A percentile compares a stretch with the other conserved stretches of the same genome.
These are phyloP conservation scores for Emericellopsis cladophorae DNA, from an alignment of 2,329 filamentous ascomycete species.

Conservation along the genomic window DNA sequence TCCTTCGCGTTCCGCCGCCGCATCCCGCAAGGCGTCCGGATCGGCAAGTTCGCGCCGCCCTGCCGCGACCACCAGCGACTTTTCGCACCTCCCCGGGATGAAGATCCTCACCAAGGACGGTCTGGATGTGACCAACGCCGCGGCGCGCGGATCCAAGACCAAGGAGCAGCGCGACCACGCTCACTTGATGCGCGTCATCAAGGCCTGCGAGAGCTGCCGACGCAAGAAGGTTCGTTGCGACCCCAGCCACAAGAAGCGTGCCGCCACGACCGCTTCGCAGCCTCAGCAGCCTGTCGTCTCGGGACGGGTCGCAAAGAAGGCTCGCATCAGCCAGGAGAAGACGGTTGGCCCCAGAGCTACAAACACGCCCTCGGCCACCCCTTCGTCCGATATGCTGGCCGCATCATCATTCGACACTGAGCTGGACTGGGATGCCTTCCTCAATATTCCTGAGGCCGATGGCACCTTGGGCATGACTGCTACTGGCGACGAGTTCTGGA, in stretches of 20 bases:
- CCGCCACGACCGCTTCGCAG: conserved; percentile 9
- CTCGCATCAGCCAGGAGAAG: neutral
- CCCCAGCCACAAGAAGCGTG: conserved; percentile 42
- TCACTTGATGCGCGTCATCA: conserved; percentile 53
- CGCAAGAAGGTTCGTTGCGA: conserved; percentile 53
- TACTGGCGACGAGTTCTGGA: conserved; percentile 20
- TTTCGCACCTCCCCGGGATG: conserved; percentile 47
- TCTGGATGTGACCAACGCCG: conserved; percentile 48
- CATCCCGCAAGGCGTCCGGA: conserved; percentile 10
- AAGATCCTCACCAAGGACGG: conserved; percentile 55
- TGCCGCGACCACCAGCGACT: conserved; percentile 19
- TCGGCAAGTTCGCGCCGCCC: conserved; percentile 12
- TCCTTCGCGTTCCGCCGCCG: conserved; percentile 12
- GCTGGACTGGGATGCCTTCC: too few species aligned
- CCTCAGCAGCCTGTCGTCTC: conserved; percentile 8
- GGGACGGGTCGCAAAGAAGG: conserved; percentile 25
- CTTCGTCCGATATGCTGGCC: neutral
- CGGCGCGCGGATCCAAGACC: conserved; percentile 50
- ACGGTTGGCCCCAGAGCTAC: conserved; percentile 6
- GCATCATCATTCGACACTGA: conserved; percentile 1
- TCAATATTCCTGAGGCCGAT: neutral
- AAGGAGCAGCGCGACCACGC: conserved; percentile 57
- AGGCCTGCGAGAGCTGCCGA: conserved; percentile 51
- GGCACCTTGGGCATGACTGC: neutral
- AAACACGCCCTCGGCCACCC: conserved; percentile 8